These are phyloP conservation scores for Phytophthora idaei DNA, from an alignment of 352 stramenopile species.

Conservation along the genomic window DNA sequence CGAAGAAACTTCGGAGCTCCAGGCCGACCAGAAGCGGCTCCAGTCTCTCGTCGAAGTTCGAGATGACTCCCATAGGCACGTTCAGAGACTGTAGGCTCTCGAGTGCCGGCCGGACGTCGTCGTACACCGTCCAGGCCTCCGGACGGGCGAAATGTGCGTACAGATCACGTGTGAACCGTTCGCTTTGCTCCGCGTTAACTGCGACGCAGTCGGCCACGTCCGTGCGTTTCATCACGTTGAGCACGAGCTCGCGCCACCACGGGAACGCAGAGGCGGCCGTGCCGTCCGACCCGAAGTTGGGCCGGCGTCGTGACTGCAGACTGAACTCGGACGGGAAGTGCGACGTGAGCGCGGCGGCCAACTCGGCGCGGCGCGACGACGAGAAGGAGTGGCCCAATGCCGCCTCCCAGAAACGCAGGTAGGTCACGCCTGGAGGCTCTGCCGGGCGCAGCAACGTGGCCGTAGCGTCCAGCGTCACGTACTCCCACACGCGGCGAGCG, in stretches of 20 bases:
- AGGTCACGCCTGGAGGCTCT: slow-evolving; percentile 52
- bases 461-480: slow-evolving; percentile 76
- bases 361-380: slow-evolving; percentile 18
- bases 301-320: slow-evolving; percentile 18
- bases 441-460: slow-evolving; percentile 66
- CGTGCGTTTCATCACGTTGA: slow-evolving; percentile 41
- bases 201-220: slow-evolving; percentile 21
- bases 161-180: slow-evolving; percentile 49
- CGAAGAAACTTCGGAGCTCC: slow-evolving; percentile 51
- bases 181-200: slow-evolving; percentile 26
- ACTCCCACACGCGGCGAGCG: slow-evolving; percentile 29
- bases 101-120: slow-evolving; percentile 52
- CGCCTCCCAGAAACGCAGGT: slow-evolving; percentile 52
- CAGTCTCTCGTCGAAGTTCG: slow-evolving; percentile 83
- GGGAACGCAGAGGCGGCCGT: slow-evolving; percentile 29
- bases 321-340: slow-evolving; percentile 56
- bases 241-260: slow-evolving; percentile 69
- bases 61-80: slow-evolving; percentile 67
- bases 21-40: slow-evolving; percentile 48
- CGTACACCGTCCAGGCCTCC: slow-evolving; percentile 67
- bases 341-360: slow-evolving; percentile 30
- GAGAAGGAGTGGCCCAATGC: slow-evolving; percentile 36
- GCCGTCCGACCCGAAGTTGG: slow-evolving; percentile 58
- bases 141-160: slow-evolving; percentile 60
- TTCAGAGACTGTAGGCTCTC: slow-evolving; percentile 28